Evolutionary conservation across 306 rosid genomes (phyloP).

Genomic region (Vigna mungo): DNA sequence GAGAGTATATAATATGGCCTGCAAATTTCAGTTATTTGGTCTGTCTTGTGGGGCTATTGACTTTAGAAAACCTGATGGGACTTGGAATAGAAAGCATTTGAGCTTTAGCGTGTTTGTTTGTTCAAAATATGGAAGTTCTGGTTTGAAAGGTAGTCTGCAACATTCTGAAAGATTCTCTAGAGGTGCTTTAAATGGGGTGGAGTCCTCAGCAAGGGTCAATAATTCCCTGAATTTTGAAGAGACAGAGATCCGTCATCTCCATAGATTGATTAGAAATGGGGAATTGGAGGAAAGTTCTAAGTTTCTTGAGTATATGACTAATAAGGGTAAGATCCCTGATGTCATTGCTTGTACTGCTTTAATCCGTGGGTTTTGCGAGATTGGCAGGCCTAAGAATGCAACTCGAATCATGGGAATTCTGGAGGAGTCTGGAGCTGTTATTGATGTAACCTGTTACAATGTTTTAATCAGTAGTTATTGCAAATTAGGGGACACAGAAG

Average conservation of each 20-base stretch:
- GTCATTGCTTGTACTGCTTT: slow-evolving; percentile 72
- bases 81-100: slow-evolving; percentile 37
- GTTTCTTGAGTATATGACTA: slow-evolving; percentile 64
- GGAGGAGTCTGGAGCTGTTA: slow-evolving; percentile 72
- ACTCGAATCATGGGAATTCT: slow-evolving; percentile 65
- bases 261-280: slow-evolving; percentile 66
- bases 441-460: slow-evolving; percentile 77
- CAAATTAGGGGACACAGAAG: slow-evolving; percentile 72
- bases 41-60: slow-evolving; percentile 34
- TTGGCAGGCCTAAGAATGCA: slow-evolving; percentile 68
- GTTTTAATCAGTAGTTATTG: slow-evolving; percentile 48
- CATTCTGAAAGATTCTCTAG: slow-evolving; percentile 39
- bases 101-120: slow-evolving; percentile 44
- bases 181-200: slow-evolving; percentile 49
- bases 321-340: slow-evolving; percentile 69
- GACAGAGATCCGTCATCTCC: slow-evolving; percentile 59
- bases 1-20: slow-evolving; percentile 41
- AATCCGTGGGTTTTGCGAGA: slow-evolving; percentile 73
- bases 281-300: slow-evolving; percentile 68
- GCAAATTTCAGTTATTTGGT: slow-evolving; percentile 45
- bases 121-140: slow-evolving; percentile 54
- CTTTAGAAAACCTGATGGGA: slow-evolving; percentile 40
- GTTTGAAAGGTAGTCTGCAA: slow-evolving; percentile 55
- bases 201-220: slow-evolving; percentile 33
- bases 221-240: slow-evolving; percentile 59